Conservation (phyloP, 768 basidiomycete species). For the Clavaria fumosa region DNA sequence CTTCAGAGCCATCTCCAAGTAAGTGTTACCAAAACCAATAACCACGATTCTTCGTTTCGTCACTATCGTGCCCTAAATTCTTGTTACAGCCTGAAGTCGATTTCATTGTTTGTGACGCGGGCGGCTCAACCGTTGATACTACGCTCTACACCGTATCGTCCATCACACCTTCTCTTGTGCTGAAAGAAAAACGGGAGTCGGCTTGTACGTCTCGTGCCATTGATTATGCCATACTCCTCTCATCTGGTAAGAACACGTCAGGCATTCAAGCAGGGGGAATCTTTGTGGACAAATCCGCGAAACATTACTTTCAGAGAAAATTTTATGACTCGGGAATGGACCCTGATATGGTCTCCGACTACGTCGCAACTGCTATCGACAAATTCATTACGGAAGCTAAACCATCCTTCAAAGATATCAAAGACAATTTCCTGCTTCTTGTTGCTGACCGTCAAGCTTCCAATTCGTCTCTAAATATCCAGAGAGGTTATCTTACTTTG, state of each 20-base stretch:
- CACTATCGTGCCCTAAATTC: neutral
- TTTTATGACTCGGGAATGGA: neutral
- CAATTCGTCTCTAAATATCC: constrained; percentile 1
- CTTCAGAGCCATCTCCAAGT: constrained; percentile 2
- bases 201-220: neutral
- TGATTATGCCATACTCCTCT: neutral
- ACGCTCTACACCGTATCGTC: constrained; percentile 2
- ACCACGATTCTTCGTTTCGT: too few relatives aligned
- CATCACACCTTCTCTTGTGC: constrained; percentile 1
- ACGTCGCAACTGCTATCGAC: neutral
- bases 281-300: constrained; percentile 1
- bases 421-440: neutral
- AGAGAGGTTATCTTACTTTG: constrained; percentile 3
- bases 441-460: constrained; percentile 1
- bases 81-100: neutral
- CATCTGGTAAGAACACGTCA: neutral
- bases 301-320: neutral
- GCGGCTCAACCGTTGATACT: constrained; percentile 3
- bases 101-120: constrained; percentile 3
- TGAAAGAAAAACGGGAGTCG: constrained; percentile 3
- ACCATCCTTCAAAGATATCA: neutral
- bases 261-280: constrained; percentile 1
- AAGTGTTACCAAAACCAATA: too few relatives aligned
- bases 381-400: constrained; percentile 3
- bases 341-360: constrained; percentile 1